Base-by-base conservation (phyloP, 495 filamentous ascomycete genomes). In the Penicillium canescens region DNA sequence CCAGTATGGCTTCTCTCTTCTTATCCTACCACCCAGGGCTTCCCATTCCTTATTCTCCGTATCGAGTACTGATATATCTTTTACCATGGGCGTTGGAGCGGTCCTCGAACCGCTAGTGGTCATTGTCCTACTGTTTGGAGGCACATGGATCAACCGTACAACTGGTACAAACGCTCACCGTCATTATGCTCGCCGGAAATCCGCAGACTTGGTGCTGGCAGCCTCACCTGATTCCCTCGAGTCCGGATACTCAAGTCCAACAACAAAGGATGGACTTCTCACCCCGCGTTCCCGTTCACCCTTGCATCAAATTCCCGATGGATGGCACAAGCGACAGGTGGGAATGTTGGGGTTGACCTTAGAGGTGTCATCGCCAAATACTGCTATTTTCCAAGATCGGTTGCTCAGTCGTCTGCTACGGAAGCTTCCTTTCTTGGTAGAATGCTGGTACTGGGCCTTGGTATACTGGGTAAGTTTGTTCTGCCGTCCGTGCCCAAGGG, bases 381-480 rank as follows among this genome's bases (percentile, higher is more conserved):
- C 80, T 2, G 61, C 59, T 13, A 66, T 77, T 6, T 86, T 84
- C 47, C 73, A 77, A 52, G 70, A 77, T 24, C 72, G 78, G 34
- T 62, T 83, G 11, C 64, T 84, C 28, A 83, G 80, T 67, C 71
- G 83, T 2, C 52, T 91, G 20, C 74, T 93, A 6, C 72, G 78
- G 34, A 85, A 82, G 55, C 81, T 89, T 46, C 89, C 89, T 10
- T 93, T 93, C 59, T 65, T 92, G 24, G 82, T 86, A 20, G 89
- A 93, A 67, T 86, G 86, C 60, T 91, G 86, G 77, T 92, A 93
- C 59, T 92, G 89, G 89, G 84, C 83, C 5, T 65, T 86, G 64
- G 80, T 85, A 39, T 86, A 85, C 60, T 85, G 80, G 79, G 82
- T 85, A 71, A 50, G 67, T 52, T 46, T 14, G 6, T 14, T 38